Percentiles rank a stretch among this genome's conserved stretches.
Conservation (phyloP, 345 rosid species). For the Camelina sativa region DNA sequence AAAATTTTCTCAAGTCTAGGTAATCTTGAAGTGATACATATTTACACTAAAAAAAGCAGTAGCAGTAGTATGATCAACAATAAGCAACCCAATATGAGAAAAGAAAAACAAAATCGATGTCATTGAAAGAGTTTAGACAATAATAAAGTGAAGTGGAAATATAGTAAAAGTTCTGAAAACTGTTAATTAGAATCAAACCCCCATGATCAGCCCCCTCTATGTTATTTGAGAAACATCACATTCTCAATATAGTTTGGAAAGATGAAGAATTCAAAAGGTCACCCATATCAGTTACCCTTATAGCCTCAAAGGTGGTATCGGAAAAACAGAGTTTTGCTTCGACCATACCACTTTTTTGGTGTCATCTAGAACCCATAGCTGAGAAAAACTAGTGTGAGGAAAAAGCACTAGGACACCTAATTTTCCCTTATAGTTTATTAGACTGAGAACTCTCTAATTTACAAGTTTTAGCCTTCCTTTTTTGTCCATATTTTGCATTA, state of each 20-base stretch:
- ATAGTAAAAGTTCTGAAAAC: background rate
- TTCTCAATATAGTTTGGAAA: conserved; percentile 17
- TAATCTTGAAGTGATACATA: background rate
- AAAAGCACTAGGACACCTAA: background rate
- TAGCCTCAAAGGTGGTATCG: too few species aligned
- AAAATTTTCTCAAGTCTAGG: background rate
- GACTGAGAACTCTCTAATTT: too few species aligned
- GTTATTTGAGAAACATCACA: conserved; percentile 23
- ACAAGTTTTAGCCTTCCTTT: too few species aligned
- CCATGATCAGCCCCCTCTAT: background rate
- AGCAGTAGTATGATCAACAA: background rate
- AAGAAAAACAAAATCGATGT: background rate
- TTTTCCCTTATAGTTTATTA: conserved; percentile 29
- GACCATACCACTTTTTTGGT: background rate
- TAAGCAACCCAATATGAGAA: background rate
- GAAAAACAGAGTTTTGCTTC: background rate
- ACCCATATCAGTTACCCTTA: conserved; percentile 9
- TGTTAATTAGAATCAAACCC: background rate
- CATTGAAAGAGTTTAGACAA: too few species aligned
- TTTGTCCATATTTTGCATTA: too few species aligned
- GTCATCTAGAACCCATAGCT: conserved; percentile 13
- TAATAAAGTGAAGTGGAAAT: too few species aligned
- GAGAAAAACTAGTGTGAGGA: rapidly evolving
- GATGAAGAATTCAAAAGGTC: background rate
- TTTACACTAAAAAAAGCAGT: background rate